phyloP scores from a whole-genome alignment of 208 protist genomes.

The Acanthamoeba sp. region DNA sequence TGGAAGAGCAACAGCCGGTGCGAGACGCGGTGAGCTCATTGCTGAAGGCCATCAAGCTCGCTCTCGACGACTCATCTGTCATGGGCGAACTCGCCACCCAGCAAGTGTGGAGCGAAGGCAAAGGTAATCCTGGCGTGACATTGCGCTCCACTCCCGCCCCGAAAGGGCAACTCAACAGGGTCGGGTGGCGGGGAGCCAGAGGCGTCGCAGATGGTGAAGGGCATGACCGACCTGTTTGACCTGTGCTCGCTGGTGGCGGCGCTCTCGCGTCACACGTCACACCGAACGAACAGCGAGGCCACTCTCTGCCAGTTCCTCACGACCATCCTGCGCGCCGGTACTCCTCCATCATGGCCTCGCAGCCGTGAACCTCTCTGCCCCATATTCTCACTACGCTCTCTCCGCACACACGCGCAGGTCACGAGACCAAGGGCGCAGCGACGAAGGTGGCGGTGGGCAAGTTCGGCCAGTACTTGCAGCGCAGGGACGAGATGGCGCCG shows the following conservation, averaged over 20 bases:
- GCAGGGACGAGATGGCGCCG: neutral
- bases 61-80: neutral
- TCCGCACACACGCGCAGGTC: neutral
- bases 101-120: conserved; percentile 36
- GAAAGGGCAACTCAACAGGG: neutral
- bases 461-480: conserved; percentile 5
- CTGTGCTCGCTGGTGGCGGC: neutral
- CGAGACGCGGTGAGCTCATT: neutral
- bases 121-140: neutral
- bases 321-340: neutral
- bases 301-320: neutral
- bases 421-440: neutral
- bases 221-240: neutral
- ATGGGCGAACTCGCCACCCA: neutral
- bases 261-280: neutral
- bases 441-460: conserved; percentile 21
- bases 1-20: conserved; percentile 25
- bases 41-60: conserved; percentile 38
- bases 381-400: too few species aligned
- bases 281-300: conserved; percentile 20
- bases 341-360: neutral
- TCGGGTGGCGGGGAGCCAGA: neutral
- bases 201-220: conserved; percentile 5
- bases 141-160: too few species aligned
- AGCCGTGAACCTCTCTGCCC: too few species aligned